Evolutionary conservation across 2,329 filamentous ascomycete species (phyloP).

Genomic region (Aspergillus sp.): DNA sequence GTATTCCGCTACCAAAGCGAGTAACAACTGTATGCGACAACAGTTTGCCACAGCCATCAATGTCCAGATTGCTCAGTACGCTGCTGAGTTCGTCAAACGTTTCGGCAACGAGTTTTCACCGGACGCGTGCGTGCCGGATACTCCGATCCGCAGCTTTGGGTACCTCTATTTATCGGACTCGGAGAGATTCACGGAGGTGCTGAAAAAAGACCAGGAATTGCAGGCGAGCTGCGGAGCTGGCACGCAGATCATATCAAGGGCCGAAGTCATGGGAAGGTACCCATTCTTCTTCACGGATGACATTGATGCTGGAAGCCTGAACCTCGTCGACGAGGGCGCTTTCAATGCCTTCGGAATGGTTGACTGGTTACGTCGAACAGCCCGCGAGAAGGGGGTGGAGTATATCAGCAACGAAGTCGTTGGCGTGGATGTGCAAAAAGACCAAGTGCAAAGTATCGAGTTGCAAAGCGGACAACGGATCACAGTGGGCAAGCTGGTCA

Average conservation of each 20-base stretch:
- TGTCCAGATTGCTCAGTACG: constrained; percentile 18
- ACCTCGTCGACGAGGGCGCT: constrained; percentile 13
- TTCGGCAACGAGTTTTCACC: constrained; percentile 8
- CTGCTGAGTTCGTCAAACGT: constrained; percentile 13
- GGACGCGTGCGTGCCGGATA: constrained; percentile 1
- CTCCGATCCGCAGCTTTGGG: constrained; percentile 2
- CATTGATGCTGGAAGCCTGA: constrained; percentile 12
- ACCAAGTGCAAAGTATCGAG: not conserved
- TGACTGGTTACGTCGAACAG: constrained; percentile 9
- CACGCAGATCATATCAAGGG: not conserved
- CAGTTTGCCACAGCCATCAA: constrained; percentile 21
- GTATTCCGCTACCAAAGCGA: constrained; percentile 17
- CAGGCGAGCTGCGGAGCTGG: constrained; percentile 3
- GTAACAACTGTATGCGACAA: constrained; percentile 21
- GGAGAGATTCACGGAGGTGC: not conserved
- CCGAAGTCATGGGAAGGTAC: constrained; percentile 4
- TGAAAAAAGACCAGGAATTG: constrained; percentile 2
- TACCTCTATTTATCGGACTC: constrained; percentile 8
- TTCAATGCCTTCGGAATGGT: constrained; percentile 16
- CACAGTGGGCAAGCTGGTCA: not conserved
- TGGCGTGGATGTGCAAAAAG: not conserved
- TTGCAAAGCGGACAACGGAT: not conserved
- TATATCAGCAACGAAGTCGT: constrained; percentile 8
- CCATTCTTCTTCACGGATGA: constrained; percentile 13
- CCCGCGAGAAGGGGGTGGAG: constrained; percentile 2